phyloP scores from a whole-genome alignment of 768 basidiomycete genomes.

The Mycena sanguinolenta region DNA sequence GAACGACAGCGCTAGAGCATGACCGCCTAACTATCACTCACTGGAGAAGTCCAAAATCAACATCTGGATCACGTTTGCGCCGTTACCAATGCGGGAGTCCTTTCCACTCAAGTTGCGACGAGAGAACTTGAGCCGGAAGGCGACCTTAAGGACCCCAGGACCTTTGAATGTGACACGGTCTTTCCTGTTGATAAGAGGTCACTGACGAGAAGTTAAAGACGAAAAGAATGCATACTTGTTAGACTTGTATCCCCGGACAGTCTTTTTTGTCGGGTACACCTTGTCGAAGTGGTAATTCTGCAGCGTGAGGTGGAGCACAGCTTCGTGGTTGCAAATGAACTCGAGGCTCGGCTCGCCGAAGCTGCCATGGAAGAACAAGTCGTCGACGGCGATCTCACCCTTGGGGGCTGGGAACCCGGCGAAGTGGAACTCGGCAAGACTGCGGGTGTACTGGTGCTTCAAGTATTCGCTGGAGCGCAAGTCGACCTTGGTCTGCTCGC shows the following conservation, averaged over 20 bases:
- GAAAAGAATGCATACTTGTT: neutral
- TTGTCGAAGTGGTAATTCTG: slow-evolving; percentile 37
- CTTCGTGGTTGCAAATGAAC: slow-evolving; percentile 33
- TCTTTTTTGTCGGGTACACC: slow-evolving; percentile 23
- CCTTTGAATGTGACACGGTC: neutral
- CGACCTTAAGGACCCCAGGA: slow-evolving; percentile 16
- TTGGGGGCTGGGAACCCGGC: slow-evolving; percentile 3
- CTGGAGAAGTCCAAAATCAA: slow-evolving; percentile 27
- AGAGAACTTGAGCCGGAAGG: slow-evolving; percentile 25
- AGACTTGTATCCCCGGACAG: slow-evolving; percentile 1
- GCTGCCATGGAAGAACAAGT: slow-evolving; percentile 33
- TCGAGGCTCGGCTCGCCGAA: slow-evolving; percentile 40
- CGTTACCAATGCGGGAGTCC: slow-evolving; percentile 21
- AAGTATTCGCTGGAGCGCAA: neutral
- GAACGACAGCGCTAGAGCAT: neutral
- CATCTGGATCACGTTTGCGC: slow-evolving; percentile 21
- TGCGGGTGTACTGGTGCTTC: slow-evolving; percentile 23
- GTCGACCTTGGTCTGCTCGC: slow-evolving; percentile 6
- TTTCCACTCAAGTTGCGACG: slow-evolving; percentile 16
- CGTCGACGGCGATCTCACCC: slow-evolving; percentile 1
- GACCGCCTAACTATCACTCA: neutral
- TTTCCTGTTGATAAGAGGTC: slow-evolving; percentile 1
- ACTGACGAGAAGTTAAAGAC: no score
- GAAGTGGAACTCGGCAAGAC: slow-evolving; percentile 26
- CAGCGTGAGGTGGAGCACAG: slow-evolving; percentile 34